Conservation (phyloP, 2,329 filamentous ascomycete species). For the Ascomycota sp. region DNA sequence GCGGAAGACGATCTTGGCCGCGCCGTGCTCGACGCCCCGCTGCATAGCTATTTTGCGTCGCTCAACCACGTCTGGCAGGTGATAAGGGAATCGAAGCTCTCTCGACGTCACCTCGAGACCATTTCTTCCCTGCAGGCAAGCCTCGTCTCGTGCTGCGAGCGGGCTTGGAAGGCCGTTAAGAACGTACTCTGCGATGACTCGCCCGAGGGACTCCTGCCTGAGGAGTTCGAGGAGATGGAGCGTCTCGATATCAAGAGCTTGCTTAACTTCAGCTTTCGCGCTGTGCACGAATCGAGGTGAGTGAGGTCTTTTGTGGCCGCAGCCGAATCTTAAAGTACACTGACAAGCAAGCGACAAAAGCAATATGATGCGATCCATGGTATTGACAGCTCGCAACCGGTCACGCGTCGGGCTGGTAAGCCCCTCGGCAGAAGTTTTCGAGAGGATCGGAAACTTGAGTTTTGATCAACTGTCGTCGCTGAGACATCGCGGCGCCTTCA, state of each 20-base stretch:
- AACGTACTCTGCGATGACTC: constrained; percentile 80
- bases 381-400: constrained; percentile 30
- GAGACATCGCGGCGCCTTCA: constrained; percentile 81
- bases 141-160: constrained; percentile 38
- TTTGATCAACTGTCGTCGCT: constrained; percentile 69
- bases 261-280: constrained; percentile 85
- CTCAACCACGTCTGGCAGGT: constrained; percentile 37
- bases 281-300: constrained; percentile 83
- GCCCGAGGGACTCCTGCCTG: constrained; percentile 68
- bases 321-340: not conserved
- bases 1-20: constrained; percentile 43
- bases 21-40: constrained; percentile 44
- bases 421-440: constrained; percentile 34
- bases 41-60: constrained; percentile 51
- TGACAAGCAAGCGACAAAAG: constrained; percentile 18
- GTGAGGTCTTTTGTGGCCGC: constrained; percentile 4
- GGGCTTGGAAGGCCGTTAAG: constrained; percentile 60
- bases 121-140: constrained; percentile 26
- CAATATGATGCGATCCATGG: constrained; percentile 45
- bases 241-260: constrained; percentile 71
- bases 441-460: constrained; percentile 48
- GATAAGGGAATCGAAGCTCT: constrained; percentile 20
- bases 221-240: constrained; percentile 52
- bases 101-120: constrained; percentile 12
- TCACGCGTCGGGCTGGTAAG: constrained; percentile 22